Conservation (phyloP, 768 basidiomycete species). For the Hortiboletus flavorubellus region DNA sequence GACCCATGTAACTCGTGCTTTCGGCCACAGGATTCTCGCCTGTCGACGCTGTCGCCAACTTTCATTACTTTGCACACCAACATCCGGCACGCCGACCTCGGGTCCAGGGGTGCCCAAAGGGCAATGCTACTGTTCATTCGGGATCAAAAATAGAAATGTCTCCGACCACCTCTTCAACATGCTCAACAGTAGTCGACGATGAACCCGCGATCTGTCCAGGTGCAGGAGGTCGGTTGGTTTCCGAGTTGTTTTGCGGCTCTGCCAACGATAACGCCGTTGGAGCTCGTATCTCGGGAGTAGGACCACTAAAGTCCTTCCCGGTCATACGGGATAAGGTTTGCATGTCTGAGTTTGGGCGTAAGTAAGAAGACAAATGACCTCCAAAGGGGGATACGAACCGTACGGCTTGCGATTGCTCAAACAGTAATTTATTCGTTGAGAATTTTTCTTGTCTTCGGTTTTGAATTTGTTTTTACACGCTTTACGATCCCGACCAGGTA, state of each 20-base stretch:
- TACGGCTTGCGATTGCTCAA: slow-evolving; percentile 75
- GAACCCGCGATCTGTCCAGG: slow-evolving; percentile 24
- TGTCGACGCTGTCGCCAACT: too few relatives aligned
- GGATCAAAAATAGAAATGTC: slow-evolving; percentile 27
- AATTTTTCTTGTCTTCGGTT: slow-evolving; percentile 79
- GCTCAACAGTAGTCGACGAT: slow-evolving; percentile 34
- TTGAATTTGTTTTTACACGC: slow-evolving; percentile 95
- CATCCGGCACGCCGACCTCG: too few relatives aligned
- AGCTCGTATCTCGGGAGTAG: slow-evolving; percentile 63
- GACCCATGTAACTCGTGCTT: too few relatives aligned
- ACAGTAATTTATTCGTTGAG: slow-evolving; percentile 69
- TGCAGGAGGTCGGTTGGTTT: neutral
- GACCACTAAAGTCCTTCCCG: slow-evolving; percentile 82
- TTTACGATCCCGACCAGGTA: slow-evolving; percentile 82
- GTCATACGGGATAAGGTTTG: slow-evolving; percentile 73
- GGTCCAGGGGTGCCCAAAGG: too few relatives aligned
- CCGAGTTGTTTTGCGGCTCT: slow-evolving; percentile 15
- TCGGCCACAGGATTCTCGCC: too few relatives aligned
- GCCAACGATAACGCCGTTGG: slow-evolving; percentile 35
- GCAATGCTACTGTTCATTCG: slow-evolving; percentile 5
- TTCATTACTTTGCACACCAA: too few relatives aligned
- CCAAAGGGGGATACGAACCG: slow-evolving; percentile 42
- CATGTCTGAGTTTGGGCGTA: slow-evolving; percentile 49
- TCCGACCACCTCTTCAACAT: slow-evolving; percentile 29
- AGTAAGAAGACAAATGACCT: neutral